Percentiles rank a stretch among this genome's conserved stretches.
These are phyloP conservation scores for Cutaneotrichosporon sp. DNA, from an alignment of 1,284 basidiomycete genomes.

Conservation along the genomic window DNA sequence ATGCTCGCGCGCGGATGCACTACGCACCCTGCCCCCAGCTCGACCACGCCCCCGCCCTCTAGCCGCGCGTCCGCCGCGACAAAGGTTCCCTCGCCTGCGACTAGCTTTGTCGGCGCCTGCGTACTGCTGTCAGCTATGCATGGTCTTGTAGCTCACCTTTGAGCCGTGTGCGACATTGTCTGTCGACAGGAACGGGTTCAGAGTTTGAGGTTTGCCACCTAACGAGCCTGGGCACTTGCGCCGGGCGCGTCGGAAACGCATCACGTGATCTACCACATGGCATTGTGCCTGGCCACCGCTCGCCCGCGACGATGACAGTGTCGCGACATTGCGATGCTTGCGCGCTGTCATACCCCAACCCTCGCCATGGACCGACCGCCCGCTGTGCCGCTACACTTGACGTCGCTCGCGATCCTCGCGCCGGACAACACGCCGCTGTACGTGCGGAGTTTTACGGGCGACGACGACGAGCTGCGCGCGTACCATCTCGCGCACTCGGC, in stretches of 20 bases:
- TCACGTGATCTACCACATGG: too few species aligned
- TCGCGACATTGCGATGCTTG: neutral
- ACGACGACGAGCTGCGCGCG: conserved; percentile 42
- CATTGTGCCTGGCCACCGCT: too few species aligned
- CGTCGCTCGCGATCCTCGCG: conserved; percentile 43
- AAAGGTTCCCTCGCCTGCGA: conserved; percentile 36
- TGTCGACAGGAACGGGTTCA: too few species aligned
- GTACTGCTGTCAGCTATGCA: too few species aligned
- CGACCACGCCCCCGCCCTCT: conserved; percentile 82
- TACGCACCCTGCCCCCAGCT: conserved; percentile 77
- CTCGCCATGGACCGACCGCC: conserved; percentile 29
- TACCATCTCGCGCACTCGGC: conserved; percentile 47
- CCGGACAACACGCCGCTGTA: conserved; percentile 44
- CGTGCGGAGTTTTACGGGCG: conserved; percentile 44
- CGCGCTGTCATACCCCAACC: neutral
- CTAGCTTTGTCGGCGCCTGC: neutral
- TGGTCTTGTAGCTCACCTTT: too few species aligned
- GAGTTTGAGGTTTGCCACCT: too few species aligned
- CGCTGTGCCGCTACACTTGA: conserved; percentile 41
- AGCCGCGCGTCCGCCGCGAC: conserved; percentile 83
- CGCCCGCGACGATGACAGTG: neutral
- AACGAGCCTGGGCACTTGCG: too few species aligned
- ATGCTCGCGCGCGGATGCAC: conserved; percentile 92
- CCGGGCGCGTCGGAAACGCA: too few species aligned
- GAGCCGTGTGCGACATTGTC: neutral